These are phyloP conservation scores for Alternaria brassicicola DNA, from an alignment of 2,329 filamentous ascomycete species.

Conservation along the genomic window DNA sequence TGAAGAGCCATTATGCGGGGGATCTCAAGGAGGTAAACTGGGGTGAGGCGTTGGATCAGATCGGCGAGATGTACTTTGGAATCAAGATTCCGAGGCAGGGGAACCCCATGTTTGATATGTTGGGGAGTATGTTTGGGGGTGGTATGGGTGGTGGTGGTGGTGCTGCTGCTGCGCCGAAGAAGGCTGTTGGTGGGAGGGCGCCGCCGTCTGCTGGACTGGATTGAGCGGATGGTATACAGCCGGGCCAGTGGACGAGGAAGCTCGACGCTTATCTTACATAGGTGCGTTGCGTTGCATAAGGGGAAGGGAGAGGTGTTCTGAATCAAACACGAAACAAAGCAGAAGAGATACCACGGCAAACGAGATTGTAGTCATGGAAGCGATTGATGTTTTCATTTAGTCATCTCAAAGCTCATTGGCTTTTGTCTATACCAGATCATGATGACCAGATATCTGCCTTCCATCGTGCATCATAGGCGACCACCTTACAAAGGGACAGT, in stretches of 20 bases:
- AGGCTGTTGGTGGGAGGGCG: constrained; percentile 48
- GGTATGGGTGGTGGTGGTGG: constrained; percentile 63
- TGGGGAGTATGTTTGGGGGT: constrained; percentile 91
- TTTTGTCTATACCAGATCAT: constrained; percentile 6
- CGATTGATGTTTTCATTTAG: constrained; percentile 1
- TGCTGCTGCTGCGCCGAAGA: constrained; percentile 51
- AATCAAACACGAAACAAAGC: background rate
- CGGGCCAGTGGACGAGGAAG: background rate
- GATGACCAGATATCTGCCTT: background rate
- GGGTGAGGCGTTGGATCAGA: constrained; percentile 79
- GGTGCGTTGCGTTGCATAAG: background rate
- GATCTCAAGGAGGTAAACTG: constrained; percentile 81
- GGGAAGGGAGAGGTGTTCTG: background rate
- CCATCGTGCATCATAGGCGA: background rate
- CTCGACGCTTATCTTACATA: background rate
- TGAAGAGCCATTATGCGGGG: constrained; percentile 79
- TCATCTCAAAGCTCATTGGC: background rate
- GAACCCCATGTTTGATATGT: constrained; percentile 97
- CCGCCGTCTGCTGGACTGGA: constrained; percentile 46
- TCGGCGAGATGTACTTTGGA: constrained; percentile 96
- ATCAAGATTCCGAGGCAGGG: constrained; percentile 87
- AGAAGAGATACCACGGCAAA: constrained; percentile 7
- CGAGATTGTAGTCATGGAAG: background rate
- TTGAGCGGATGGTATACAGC: constrained; percentile 17
- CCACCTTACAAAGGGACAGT: constrained; percentile 45